Conservation (phyloP, 371 early-diverging fungal genomes). For the Chytridium lagenaria region DNA sequence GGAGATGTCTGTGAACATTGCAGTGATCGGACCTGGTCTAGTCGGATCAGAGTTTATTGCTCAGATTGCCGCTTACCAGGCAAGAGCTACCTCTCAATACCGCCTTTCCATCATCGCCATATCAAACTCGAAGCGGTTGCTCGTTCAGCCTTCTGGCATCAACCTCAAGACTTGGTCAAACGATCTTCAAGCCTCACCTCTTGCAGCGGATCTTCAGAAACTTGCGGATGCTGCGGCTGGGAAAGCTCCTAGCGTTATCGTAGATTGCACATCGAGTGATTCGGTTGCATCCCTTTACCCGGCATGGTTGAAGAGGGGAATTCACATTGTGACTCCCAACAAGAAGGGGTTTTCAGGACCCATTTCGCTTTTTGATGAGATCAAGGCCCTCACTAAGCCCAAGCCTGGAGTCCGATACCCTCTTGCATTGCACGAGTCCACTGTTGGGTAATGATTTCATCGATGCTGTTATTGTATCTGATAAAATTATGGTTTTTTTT, state of each 20-base stretch:
- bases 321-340: slow-evolving; percentile 96
- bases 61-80: slow-evolving; percentile 60
- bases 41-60: slow-evolving; percentile 88
- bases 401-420: slow-evolving; percentile 26
- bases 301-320: slow-evolving; percentile 74
- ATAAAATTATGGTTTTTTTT: neutral
- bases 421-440: slow-evolving; percentile 88
- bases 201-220: slow-evolving; percentile 52
- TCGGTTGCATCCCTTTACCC: slow-evolving; percentile 83
- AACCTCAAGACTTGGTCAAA: slow-evolving; percentile 36
- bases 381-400: slow-evolving; percentile 41
- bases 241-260: slow-evolving; percentile 52
- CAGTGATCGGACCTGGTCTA: slow-evolving; percentile 91
- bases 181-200: slow-evolving; percentile 14
- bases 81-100: slow-evolving; percentile 9
- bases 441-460: slow-evolving; percentile 73
- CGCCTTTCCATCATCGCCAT: slow-evolving; percentile 52
- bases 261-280: slow-evolving; percentile 92
- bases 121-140: slow-evolving; percentile 73
- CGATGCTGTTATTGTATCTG: no score
- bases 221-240: slow-evolving; percentile 54
- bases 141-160: slow-evolving; percentile 47
- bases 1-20: slow-evolving; percentile 54
- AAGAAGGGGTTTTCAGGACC: slow-evolving; percentile 93
- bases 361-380: slow-evolving; percentile 71